Evolutionary conservation across 2,329 filamentous ascomycete genomes (phyloP).

Genomic region (Pestalotiopsis sp.): DNA sequence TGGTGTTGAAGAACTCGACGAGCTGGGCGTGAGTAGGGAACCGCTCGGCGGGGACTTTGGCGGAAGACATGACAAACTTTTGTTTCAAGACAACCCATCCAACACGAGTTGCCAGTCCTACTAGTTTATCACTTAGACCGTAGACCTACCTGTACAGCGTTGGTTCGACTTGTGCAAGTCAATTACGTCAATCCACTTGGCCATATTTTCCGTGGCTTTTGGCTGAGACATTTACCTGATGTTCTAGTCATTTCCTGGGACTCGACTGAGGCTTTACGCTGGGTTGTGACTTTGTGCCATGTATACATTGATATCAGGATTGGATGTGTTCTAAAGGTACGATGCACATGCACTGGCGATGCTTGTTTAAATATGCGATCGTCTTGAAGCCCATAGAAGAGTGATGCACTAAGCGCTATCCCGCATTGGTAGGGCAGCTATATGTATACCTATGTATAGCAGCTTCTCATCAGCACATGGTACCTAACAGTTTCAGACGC

Average conservation of each 20-base stretch:
- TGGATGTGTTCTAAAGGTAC: neutral
- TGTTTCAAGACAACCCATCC: neutral
- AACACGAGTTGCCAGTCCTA: neutral
- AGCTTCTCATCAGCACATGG: neutral
- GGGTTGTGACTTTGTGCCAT: neutral
- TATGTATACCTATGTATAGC: too few relatives aligned
- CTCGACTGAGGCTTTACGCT: neutral
- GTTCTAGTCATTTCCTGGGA: neutral
- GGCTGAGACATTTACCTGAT: neutral
- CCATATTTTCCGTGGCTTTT: neutral
- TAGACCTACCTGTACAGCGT: neutral
- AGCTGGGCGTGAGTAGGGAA: slow-evolving; percentile 1
- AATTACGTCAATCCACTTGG: neutral
- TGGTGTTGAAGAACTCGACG: slow-evolving; percentile 5
- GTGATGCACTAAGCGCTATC: neutral
- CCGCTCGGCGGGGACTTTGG: neutral
- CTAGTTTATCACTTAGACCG: neutral
- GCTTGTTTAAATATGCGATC: neutral
- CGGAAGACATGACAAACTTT: neutral
- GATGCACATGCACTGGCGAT: neutral
- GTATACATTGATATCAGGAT: neutral
- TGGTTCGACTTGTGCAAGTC: neutral
- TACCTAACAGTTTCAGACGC: neutral
- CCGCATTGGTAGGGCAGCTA: neutral
- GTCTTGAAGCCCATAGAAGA: neutral